These are phyloP conservation scores for Trichosporon faecale DNA, from an alignment of 1,284 basidiomycete genomes.

Conservation along the genomic window DNA sequence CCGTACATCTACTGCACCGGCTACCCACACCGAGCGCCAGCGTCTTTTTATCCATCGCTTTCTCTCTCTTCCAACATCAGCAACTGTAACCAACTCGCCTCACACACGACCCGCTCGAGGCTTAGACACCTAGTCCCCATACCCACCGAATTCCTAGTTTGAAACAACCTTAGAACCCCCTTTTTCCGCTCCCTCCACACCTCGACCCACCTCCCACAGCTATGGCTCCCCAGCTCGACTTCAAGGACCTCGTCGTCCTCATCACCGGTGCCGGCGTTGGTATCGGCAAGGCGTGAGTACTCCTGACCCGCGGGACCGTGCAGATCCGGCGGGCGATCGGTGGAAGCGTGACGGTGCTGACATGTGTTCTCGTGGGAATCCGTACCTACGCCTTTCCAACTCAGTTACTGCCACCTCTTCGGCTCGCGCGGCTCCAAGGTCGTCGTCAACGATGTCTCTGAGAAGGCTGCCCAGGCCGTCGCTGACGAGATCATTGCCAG, in stretches of 20 bases:
- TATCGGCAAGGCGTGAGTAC: slow-evolving; percentile 72
- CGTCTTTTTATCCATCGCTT: background rate
- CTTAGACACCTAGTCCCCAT: background rate
- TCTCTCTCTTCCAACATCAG: background rate
- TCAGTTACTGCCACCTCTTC: slow-evolving; percentile 84
- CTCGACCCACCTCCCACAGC: background rate
- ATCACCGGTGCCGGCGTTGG: slow-evolving; percentile 96
- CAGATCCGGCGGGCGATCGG: background rate
- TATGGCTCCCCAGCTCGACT: slow-evolving; percentile 50
- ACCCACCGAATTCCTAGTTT: background rate
- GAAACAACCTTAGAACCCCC: background rate
- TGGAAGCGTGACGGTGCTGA: slow-evolving; percentile 1
- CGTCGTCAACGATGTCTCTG: slow-evolving; percentile 92
- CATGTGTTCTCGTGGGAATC: background rate
- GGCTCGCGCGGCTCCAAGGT: slow-evolving; percentile 88
- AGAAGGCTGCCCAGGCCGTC: slow-evolving; percentile 83
- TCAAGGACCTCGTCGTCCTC: slow-evolving; percentile 89
- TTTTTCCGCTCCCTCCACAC: background rate
- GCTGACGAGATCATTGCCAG: slow-evolving; percentile 85
- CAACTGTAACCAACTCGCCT: slow-evolving; percentile 2
- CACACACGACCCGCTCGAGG: background rate
- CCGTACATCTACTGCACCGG: background rate
- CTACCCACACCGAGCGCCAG: background rate
- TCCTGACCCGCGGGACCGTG: background rate
- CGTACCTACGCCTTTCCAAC: background rate